These are phyloP conservation scores for Epichloe elymi DNA, from an alignment of 2,329 filamentous ascomycete genomes.

Conservation along the genomic window DNA sequence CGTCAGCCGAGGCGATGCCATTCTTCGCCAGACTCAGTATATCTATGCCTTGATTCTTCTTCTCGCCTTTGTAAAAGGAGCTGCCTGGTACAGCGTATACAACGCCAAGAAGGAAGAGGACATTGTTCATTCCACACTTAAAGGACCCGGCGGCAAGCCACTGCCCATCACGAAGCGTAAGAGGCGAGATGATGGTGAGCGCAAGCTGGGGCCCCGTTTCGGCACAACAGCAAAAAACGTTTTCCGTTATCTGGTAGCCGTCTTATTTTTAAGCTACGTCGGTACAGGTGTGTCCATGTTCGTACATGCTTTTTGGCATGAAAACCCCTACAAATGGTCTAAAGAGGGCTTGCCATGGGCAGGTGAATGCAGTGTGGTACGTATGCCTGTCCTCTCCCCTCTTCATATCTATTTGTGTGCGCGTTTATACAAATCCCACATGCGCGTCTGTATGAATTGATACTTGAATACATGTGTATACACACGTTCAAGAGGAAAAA, in stretches of 20 bases:
- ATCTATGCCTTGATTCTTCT: constrained; percentile 41
- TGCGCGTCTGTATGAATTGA: too few relatives aligned
- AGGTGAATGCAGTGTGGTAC: constrained; percentile 62
- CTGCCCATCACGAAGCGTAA: constrained; percentile 55
- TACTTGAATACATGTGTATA: too few relatives aligned
- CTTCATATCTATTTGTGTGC: not conserved
- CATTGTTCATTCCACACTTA: constrained; percentile 34
- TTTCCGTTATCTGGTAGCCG: constrained; percentile 62
- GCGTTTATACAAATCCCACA: too few relatives aligned
- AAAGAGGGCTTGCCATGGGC: constrained; percentile 51
- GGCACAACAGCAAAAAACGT: constrained; percentile 54
- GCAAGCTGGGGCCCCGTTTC: constrained; percentile 38
- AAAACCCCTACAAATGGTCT: constrained; percentile 25
- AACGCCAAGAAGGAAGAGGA: constrained; percentile 36
- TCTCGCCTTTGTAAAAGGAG: constrained; percentile 34
- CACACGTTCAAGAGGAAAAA: too few relatives aligned
- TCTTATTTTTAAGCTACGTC: constrained; percentile 61
- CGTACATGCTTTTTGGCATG: constrained; percentile 50
- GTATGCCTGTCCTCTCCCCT: constrained; percentile 17
- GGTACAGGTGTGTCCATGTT: constrained; percentile 63
- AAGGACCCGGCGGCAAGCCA: constrained; percentile 80
- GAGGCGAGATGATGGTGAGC: constrained; percentile 33
- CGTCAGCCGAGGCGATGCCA: constrained; percentile 23
- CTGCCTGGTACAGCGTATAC: constrained; percentile 39
- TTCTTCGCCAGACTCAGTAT: constrained; percentile 35